Evolutionary conservation across 257 asterid species (phyloP).

Genomic region (Voacanga thouarsii): DNA sequence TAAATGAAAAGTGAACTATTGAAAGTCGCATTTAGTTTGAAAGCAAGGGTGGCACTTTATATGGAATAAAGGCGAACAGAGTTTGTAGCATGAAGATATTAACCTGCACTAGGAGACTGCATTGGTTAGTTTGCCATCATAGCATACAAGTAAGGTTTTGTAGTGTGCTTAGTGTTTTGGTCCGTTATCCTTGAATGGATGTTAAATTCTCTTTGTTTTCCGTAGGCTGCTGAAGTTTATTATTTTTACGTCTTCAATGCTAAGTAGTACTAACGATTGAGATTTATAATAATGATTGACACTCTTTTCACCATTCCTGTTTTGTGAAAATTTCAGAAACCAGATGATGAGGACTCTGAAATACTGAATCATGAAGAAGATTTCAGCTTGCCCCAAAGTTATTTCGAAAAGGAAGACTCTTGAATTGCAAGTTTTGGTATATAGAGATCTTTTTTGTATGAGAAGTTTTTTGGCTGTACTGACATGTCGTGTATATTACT

Average conservation of each 20-base stretch:
- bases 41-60: neutral
- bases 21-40: neutral
- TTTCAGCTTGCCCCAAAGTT: slow-evolving; percentile 78
- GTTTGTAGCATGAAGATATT: neutral
- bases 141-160: neutral
- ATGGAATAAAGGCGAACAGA: neutral
- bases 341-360: slow-evolving; percentile 77
- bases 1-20: neutral
- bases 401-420: slow-evolving; percentile 49
- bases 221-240: neutral
- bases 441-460: slow-evolving; percentile 4
- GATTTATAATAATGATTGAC: neutral
- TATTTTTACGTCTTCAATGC: neutral
- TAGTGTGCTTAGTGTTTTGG: neutral
- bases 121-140: neutral
- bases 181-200: neutral
- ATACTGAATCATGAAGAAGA: slow-evolving; percentile 73
- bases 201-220: neutral
- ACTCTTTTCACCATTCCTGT: neutral
- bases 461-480: slow-evolving; percentile 12
- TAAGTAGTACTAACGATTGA: neutral
- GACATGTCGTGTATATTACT: slow-evolving; percentile 16
- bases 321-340: slow-evolving; percentile 48
- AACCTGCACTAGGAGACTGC: neutral
- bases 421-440: slow-evolving; percentile 26